Base-by-base conservation (phyloP, 345 rosid genomes). In the Aurinia saxatilis region DNA sequence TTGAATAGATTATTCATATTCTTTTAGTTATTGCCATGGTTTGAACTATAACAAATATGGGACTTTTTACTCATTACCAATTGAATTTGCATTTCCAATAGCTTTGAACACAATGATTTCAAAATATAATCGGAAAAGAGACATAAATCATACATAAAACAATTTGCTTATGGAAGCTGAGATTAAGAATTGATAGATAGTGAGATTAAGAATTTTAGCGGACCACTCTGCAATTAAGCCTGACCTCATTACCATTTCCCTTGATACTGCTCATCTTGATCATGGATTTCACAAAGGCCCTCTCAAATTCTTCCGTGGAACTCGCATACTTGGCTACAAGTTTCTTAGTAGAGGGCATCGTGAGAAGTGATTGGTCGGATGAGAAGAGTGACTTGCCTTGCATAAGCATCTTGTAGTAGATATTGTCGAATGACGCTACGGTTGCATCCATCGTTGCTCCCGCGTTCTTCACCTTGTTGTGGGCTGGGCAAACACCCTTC, bases 361-460 rank as follows among this genome's bases (percentile, higher is more conserved):
- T 50, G 58, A 91, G 83, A n/a, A 91, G 80, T 33, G 96, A 76
- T 60, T 91, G 84, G 54, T 91, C 96, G 0, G 98, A 91, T 31
- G 96, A 79, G 80, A 91, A 84, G 9, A 88, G 50, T 31, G 90
- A 78, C 70, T 75, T 75, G 25, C 96, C 96, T 46, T 83, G 80
- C 5, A 82, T 73, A 12, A 91, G 78, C 65, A 83, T 68, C 79
- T 79, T 84, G 85, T 72, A 88, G 65, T 88, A 91, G 0, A 71
- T 60, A 16, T 88, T 83, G 77, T 91, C 96, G 12, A 84, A 91
- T 10, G 31, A 10, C 0, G 79, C 39, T 1, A 74, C 25, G 6
- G 84, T 71, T 8, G 72, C 50, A 63, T 88, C 96, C 66, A 86
- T 8, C 3, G 80, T 51, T 3, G 91, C 56, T 2, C 98, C 91